phyloP scores from a whole-genome alignment of 805 yeast species.

The Lachancea kluyveri region DNA sequence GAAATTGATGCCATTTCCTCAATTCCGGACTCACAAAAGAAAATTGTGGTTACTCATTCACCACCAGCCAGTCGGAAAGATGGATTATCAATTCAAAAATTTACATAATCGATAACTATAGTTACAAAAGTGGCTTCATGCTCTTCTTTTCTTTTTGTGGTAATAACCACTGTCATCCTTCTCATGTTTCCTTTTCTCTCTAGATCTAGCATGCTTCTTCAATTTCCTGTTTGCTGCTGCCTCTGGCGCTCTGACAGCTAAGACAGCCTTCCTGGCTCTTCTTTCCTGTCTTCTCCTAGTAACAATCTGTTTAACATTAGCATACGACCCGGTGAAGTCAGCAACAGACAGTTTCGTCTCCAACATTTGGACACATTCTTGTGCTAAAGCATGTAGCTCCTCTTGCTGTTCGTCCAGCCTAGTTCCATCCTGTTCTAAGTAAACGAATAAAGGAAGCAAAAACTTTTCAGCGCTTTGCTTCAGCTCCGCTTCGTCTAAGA shows the following conservation, averaged over 20 bases:
- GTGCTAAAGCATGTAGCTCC: conserved; percentile 47
- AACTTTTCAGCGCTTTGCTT: conserved; percentile 40
- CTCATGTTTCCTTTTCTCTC: conserved; percentile 70
- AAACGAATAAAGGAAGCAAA: conserved; percentile 48
- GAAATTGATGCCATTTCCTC: no score
- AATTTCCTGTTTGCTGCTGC: conserved; percentile 71
- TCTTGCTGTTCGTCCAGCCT: conserved; percentile 36
- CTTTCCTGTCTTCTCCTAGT: conserved; percentile 66
- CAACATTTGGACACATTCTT: conserved; percentile 62
- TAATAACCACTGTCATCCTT: conserved; percentile 76
- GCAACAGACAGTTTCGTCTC: conserved; percentile 68
- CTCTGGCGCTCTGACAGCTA: conserved; percentile 76
- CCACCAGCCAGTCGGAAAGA: conserved; percentile 1
- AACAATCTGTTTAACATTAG: conserved; percentile 58
- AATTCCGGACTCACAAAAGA: no score
- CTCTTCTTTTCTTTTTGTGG: conserved; percentile 47
- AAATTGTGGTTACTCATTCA: no score
- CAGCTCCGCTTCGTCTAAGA: conserved; percentile 39
- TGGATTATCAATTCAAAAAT: conserved; percentile 1
- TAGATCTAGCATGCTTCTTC: conserved; percentile 65
- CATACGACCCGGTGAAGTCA: conserved; percentile 53
- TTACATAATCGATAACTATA: not conserved
- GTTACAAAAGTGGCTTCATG: conserved; percentile 7
- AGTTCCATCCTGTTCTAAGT: conserved; percentile 34
- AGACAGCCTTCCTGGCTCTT: conserved; percentile 64